Percentiles rank a stretch among this genome's conserved stretches.
These are phyloP conservation scores for Kodamaea jinghongensis DNA, from an alignment of 805 yeast genomes.

Conservation along the genomic window DNA sequence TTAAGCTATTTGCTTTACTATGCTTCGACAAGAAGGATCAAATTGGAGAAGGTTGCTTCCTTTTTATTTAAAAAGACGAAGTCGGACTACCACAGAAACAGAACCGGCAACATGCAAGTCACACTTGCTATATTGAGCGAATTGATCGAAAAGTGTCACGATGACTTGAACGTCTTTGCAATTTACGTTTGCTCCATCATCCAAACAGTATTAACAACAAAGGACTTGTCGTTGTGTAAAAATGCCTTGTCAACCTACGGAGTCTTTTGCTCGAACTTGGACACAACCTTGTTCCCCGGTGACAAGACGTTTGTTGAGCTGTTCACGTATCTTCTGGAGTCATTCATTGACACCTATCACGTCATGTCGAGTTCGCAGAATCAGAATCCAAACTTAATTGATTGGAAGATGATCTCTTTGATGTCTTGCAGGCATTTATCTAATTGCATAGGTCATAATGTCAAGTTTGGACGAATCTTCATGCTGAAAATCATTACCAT, in stretches of 20 bases:
- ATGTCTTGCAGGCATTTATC: constrained; percentile 40
- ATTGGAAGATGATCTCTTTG: constrained; percentile 47
- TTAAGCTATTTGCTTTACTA: constrained; percentile 83
- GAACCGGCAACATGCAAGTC: constrained; percentile 80
- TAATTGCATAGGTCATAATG: constrained; percentile 34
- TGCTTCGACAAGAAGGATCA: constrained; percentile 85
- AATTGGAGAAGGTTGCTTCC: constrained; percentile 79
- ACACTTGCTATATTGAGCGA: constrained; percentile 69
- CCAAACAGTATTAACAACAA: constrained; percentile 45
- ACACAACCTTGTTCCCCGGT: constrained; percentile 62
- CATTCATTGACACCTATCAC: constrained; percentile 16
- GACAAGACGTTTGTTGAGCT: constrained; percentile 54
- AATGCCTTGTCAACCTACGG: constrained; percentile 47
- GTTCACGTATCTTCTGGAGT: constrained; percentile 33
- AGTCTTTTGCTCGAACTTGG: constrained; percentile 46
- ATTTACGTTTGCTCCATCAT: constrained; percentile 62
- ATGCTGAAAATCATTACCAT: constrained; percentile 36
- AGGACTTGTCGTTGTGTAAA: constrained; percentile 63
- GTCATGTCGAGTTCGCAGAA: constrained; percentile 9
- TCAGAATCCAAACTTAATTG: constrained; percentile 31
- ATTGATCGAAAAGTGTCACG: constrained; percentile 72
- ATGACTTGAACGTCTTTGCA: constrained; percentile 82
- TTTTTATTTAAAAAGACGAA: constrained; percentile 62
- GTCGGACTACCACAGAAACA: constrained; percentile 56
- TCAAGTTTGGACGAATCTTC: constrained; percentile 26